phyloP scores from a whole-genome alignment of 2,329 filamentous ascomycete species.

The Neonectria coccinea region DNA sequence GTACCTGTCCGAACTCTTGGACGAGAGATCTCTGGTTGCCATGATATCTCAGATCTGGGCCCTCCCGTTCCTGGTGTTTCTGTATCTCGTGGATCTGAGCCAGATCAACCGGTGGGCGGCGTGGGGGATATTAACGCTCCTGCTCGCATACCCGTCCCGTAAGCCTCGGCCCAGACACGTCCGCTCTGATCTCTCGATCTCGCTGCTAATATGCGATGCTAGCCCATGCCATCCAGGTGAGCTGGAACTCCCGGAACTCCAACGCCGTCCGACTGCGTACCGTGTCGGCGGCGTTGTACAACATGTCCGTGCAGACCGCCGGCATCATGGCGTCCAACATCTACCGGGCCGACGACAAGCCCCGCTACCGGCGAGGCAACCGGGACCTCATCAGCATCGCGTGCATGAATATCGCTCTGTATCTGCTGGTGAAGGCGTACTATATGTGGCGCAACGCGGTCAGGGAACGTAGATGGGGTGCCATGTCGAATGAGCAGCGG shows the following conservation, averaged over 20 bases:
- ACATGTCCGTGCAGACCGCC: conserved; percentile 59
- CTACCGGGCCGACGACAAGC: conserved; percentile 60
- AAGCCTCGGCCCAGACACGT: conserved; percentile 11
- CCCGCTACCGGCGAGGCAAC: conserved; percentile 59
- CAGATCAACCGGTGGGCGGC: conserved; percentile 46
- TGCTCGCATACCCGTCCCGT: conserved; percentile 50
- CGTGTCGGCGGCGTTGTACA: conserved; percentile 66
- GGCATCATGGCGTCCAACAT: conserved; percentile 60
- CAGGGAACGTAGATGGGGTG: conserved; percentile 25
- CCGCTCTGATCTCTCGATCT: not conserved
- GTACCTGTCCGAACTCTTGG: conserved; percentile 48
- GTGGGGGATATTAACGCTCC: conserved; percentile 47
- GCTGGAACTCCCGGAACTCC: conserved; percentile 66
- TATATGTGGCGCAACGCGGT: conserved; percentile 54
- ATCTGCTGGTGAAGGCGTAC: conserved; percentile 54
- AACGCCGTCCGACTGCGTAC: conserved; percentile 71
- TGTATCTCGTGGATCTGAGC: conserved; percentile 46
- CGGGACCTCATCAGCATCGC: conserved; percentile 45
- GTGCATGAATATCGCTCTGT: conserved; percentile 49
- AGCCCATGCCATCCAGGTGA: conserved; percentile 61
- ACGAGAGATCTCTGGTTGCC: conserved; percentile 47
- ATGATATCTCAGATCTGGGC: conserved; percentile 51
- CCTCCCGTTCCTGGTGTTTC: conserved; percentile 49
- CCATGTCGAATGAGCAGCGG: conserved; percentile 25
- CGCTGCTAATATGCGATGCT: conserved; percentile 7